Conservation (phyloP, 768 basidiomycete species). For the Kwoniella dejecticola region DNA sequence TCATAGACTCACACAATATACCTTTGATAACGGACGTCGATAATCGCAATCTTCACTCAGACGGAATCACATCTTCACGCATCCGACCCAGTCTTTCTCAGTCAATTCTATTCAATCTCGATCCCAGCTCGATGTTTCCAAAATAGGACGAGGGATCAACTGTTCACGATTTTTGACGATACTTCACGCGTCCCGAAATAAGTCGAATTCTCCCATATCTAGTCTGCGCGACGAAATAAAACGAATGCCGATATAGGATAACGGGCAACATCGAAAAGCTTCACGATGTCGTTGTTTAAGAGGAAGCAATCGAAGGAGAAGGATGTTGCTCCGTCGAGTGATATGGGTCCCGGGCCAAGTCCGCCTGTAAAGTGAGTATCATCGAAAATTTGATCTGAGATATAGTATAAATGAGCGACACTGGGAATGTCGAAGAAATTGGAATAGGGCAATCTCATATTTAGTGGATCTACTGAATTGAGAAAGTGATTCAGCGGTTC, state of each 20-base stretch:
- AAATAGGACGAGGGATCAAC: background rate
- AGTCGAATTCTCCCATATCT: too few species aligned
- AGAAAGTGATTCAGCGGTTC: background rate
- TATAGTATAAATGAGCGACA: background rate
- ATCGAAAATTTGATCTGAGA: too few species aligned
- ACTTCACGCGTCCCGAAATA: too few species aligned
- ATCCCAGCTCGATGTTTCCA: too few species aligned
- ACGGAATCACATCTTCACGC: too few species aligned
- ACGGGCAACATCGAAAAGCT: background rate
- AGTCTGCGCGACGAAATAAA: background rate
- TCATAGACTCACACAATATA: too few species aligned
- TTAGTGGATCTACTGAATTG: background rate
- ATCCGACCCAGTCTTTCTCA: too few species aligned
- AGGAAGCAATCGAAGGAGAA: slow-evolving; percentile 51
- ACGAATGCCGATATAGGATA: background rate
- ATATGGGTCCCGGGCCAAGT: slow-evolving; percentile 18
- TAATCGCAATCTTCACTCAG: too few species aligned
- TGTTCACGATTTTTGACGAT: background rate
- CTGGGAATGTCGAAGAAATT: too few species aligned
- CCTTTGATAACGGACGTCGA: too few species aligned
- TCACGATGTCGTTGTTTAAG: slow-evolving; percentile 47
- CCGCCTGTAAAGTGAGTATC: slow-evolving; percentile 40
- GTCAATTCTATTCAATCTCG: too few species aligned
- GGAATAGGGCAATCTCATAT: too few species aligned
- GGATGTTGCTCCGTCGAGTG: slow-evolving; percentile 21